Evolutionary conservation across 371 early-diverging fungal genomes (phyloP), one percentile per base, ranked within the genome.

Genomic region (Dichotomocladium elegans): DNA sequence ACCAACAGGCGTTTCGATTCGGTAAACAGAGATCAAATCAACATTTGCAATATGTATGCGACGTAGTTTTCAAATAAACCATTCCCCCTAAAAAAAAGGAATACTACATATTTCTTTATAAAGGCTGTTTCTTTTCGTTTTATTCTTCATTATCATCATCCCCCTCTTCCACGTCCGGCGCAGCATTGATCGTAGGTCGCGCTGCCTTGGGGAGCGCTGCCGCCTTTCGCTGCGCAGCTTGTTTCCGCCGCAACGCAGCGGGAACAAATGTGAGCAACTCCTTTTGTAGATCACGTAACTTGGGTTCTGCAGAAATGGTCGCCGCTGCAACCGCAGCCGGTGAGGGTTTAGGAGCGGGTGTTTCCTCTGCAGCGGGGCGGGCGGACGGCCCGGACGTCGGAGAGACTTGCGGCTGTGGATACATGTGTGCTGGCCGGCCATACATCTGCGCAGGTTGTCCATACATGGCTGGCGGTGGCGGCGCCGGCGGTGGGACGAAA

Each of bases 231-330:
- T 72, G 59, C 2, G 60, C 56, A 2, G 68, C 67, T 34, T 81
- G 76, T 44, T 82, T 84, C 17, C 81, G 72, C 52, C 80, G 74
- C 44, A 85, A 53, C 12, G 82, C 64, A 29, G 81, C 76, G 10
- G 85, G 85, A n/a, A 85, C 85, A 44, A 85, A 68, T 21, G 64
- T 66, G 1, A 81, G 65, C n/a, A 80, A 51, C 47, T 85, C 85
- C 51, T 82, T 83, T 61, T 81, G 83, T 17, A 85, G 64, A 44
- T 85, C 81, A 26, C 85, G 73, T 21, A 85, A 64, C 41, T 85
- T 72, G 12, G 85, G 85, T 53, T 78, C 82, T 3, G 82, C 85
- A 6, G 85, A 80, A 15, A 85, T 85, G 29, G 74, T 80, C 9
- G 72, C 66, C 0, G 57, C 46, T 3, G 55, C 49, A 8, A 51